Base-by-base conservation (phyloP, 306 rosid genomes). In the Amphicarpaea edgeworthii region DNA sequence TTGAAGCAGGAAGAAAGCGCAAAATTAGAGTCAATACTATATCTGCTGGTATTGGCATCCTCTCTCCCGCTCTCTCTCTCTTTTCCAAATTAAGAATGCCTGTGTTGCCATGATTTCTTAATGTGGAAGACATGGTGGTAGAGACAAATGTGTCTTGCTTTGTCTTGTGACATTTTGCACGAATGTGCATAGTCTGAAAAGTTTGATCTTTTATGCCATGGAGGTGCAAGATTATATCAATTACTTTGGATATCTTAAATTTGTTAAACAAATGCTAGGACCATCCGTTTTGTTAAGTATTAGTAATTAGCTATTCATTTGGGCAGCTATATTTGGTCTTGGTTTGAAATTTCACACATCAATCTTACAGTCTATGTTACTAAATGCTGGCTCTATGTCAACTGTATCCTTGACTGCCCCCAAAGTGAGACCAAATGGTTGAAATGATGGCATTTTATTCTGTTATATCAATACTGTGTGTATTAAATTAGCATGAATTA, bases 1-100 rank as follows among this genome's bases (percentile, higher is more conserved):
- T 95, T 79, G 99, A 95, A 89, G 99, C 96, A 0, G 99, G 99
- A 16, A 87, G 99, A 86, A 95, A 84, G 80, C 89, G 83, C 86
- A 89, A 79, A 88, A 75, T 92, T 75, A 88, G 99, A 85, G 97
- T 95, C 81, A 95, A 95, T 79, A 83, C 97, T n/a, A 95, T 95
- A 78, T 95, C 99, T 30, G 99, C 97, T 15, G 97, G 99, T 95
- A 92, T 64, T 14, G 14, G 7, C 14, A 10, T 11, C 7, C 37
- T 73, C 51, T 16, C 3, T 47, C 53, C 54, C 74, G n/a, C 12
- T 34, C 68, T 20, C 66, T 57, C 3, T 47, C 53, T 63, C 74
- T 21, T n/a, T 34, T 50, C 55, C 8, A 58, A 40, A 49, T 21
- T 30, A 53, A 12, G 71, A 17, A 41, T 63, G 23, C 34, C 23